phyloP scores from a whole-genome alignment of 2,329 filamentous ascomycete species.

The Cytospora chrysosperma region DNA sequence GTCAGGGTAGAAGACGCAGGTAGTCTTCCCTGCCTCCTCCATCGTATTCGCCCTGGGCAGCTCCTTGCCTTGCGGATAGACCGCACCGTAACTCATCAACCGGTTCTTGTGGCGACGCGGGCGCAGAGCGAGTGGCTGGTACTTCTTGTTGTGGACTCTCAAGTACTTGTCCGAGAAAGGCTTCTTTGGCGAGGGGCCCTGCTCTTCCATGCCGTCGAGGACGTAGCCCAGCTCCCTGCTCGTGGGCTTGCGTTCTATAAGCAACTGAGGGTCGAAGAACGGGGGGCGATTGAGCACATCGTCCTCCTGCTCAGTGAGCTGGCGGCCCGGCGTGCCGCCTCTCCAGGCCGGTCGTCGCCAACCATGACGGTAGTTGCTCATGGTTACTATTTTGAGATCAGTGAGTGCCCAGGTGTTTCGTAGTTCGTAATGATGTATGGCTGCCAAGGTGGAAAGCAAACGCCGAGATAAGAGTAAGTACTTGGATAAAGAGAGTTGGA shows the following conservation, averaged over 20 bases:
- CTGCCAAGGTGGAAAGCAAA: background rate
- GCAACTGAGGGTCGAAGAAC: background rate
- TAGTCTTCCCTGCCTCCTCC: background rate
- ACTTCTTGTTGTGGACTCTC: background rate
- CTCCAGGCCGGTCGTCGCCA: background rate
- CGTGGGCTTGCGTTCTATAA: background rate
- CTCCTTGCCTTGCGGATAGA: background rate
- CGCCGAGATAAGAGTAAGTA: background rate
- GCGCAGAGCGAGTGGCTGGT: background rate
- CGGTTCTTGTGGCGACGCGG: background rate
- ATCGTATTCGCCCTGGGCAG: background rate
- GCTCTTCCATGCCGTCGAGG: background rate
- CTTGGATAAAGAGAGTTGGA: background rate
- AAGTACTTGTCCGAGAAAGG: background rate
- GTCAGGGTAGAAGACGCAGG: slow-evolving; percentile 2
- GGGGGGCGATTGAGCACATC: background rate
- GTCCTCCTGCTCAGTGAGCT: background rate
- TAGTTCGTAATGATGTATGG: background rate
- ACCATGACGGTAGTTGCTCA: slow-evolving; percentile 4
- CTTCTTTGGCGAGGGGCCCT: background rate
- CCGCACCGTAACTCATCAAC: background rate
- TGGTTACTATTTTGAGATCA: background rate
- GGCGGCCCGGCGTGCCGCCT: background rate
- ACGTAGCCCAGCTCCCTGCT: background rate
- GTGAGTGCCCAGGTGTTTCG: background rate